phyloP scores from a whole-genome alignment of 345 rosid species.

The Aquilaria sinensis region DNA sequence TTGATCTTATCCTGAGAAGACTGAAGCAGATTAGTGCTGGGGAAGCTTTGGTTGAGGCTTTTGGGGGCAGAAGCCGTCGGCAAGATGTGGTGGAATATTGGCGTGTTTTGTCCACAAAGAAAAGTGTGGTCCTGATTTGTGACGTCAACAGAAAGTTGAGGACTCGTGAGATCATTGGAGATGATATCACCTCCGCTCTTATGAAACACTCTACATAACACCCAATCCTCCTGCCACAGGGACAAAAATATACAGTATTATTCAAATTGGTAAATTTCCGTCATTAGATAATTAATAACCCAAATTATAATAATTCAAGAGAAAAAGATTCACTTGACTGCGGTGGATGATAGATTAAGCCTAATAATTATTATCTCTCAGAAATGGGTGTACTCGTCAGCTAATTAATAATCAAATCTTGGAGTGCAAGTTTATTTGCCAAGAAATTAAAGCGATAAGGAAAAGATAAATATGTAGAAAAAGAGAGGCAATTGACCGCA shows the following conservation, averaged over 20 bases:
- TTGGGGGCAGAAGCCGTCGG: constrained; percentile 25
- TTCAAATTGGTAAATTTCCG: too few species aligned
- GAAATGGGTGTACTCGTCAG: too few species aligned
- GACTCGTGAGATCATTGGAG: neutral
- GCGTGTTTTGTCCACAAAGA: constrained; percentile 9
- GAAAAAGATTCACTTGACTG: too few species aligned
- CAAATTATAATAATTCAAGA: too few species aligned
- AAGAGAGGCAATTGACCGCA: constrained; percentile 15
- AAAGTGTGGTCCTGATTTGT: constrained; percentile 18
- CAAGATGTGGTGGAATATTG: constrained; percentile 15
- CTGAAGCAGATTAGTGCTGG: constrained; percentile 30
- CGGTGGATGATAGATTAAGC: too few species aligned
- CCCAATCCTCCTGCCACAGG: constrained; percentile 86
- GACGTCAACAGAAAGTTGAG: constrained; percentile 25
- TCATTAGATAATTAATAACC: too few species aligned
- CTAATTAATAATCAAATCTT: too few species aligned
- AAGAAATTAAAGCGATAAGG: neutral
- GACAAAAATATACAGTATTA: too few species aligned
- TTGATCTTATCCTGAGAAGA: constrained; percentile 23
- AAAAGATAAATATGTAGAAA: neutral
- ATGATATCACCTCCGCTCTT: constrained; percentile 44
- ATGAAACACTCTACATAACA: constrained; percentile 82
- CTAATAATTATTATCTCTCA: too few species aligned
- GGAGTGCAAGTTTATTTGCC: too few species aligned
- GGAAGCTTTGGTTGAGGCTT: constrained; percentile 23